phyloP scores from a whole-genome alignment of 2,329 filamentous ascomycete genomes.

The Teratosphaeria gauchensis region DNA sequence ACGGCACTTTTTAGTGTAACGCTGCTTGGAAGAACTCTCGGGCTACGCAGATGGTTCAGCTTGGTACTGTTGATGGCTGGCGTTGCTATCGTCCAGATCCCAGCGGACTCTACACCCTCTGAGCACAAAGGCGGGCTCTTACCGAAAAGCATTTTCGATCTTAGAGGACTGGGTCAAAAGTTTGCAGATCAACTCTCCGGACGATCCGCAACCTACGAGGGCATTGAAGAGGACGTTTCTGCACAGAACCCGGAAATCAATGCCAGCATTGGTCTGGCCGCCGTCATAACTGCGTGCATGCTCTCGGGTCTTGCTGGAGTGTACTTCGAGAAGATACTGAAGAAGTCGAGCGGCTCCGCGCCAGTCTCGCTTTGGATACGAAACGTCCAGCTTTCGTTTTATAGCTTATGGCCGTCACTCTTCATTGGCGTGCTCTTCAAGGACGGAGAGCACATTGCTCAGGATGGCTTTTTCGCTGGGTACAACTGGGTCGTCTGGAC shows the following conservation, averaged over 20 bases:
- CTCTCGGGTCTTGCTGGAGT: conserved; percentile 79
- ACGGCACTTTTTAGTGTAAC: conserved; percentile 79
- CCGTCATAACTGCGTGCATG: conserved; percentile 67
- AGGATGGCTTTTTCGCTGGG: conserved; percentile 84
- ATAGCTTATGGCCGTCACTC: conserved; percentile 81
- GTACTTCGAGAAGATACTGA: conserved; percentile 84
- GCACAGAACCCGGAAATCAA: conserved; percentile 53
- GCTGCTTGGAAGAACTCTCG: conserved; percentile 62
- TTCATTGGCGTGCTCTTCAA: conserved; percentile 79
- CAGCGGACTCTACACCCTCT: conserved; percentile 37
- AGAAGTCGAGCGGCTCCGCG: conserved; percentile 56
- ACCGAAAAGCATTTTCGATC: conserved; percentile 67
- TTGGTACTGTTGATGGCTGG: conserved; percentile 71
- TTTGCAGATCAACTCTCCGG: conserved; percentile 43
- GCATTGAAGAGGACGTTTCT: conserved; percentile 58
- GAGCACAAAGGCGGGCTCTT: conserved; percentile 46
- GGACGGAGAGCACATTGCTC: conserved; percentile 73
- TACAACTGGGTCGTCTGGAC: conserved; percentile 91
- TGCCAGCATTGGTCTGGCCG: conserved; percentile 65
- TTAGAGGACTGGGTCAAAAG: conserved; percentile 54
- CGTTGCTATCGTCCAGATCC: conserved; percentile 76
- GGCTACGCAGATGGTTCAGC: conserved; percentile 67
- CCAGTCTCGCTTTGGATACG: conserved; percentile 81
- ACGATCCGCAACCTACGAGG: conserved; percentile 82
- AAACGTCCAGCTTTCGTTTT: conserved; percentile 90